A percentile compares a stretch with the other conserved stretches of the same genome.
phyloP scores from a whole-genome alignment of 108 stramenopile genomes.

The Chaetoceros tenuissimus region DNA sequence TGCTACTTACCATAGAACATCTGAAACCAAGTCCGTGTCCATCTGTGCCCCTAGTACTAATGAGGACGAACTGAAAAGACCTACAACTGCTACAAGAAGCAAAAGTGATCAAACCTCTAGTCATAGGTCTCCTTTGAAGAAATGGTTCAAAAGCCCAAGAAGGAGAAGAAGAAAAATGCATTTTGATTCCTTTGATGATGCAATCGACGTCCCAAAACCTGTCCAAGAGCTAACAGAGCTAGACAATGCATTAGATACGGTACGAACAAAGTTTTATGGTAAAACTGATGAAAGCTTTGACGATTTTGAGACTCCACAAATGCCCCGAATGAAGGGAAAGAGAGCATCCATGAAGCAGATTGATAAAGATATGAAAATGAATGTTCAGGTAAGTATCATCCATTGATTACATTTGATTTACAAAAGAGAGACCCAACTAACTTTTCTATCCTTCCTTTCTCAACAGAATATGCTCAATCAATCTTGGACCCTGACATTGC shows the following conservation, averaged over 20 bases:
- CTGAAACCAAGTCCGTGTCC: background rate
- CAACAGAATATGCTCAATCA: background rate
- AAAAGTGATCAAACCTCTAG: background rate
- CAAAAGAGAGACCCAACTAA: no score
- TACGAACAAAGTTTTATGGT: no score
- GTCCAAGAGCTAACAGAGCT: no score
- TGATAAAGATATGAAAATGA: background rate
- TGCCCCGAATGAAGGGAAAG: no score
- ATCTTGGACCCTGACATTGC: background rate
- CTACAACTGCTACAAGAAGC: background rate
- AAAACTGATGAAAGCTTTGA: no score
- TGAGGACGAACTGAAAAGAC: background rate
- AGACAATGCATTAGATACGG: no score
- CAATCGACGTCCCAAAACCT: background rate
- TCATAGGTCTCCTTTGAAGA: background rate
- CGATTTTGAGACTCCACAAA: no score
- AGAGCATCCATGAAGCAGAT: no score
- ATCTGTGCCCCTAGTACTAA: no score
- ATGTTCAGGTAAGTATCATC: background rate
- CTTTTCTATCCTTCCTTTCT: no score
- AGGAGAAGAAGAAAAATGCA: background rate
- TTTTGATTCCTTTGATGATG: background rate
- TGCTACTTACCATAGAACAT: background rate
- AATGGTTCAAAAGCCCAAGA: background rate
- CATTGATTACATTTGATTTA: background rate